Base-by-base conservation (phyloP, 805 yeast species). In the Myxozyma vanderwaltii region DNA sequence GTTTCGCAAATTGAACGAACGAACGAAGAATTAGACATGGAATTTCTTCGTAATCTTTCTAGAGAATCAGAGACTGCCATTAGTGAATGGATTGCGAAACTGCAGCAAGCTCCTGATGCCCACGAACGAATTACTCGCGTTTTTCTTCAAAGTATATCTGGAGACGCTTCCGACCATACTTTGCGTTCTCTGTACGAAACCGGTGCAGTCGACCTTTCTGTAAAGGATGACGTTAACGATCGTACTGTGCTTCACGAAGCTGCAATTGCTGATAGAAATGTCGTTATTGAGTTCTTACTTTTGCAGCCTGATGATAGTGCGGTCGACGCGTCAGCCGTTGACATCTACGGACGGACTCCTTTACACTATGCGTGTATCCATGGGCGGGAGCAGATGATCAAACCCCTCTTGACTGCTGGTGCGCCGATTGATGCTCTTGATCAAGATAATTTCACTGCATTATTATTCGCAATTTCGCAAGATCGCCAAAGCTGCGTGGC, bases 341-440 rank as follows among this genome's bases (percentile, higher is more conserved):
- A 77, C 55, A 71, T 72, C 8, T 74, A 74, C 65, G 96, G 95
- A 2, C 80, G 92, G 63, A 84, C 86, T 1, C 91, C 97, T 23
- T 75, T 94, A 17, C 98, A 92, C 72, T 90, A 91, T 70, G 95
- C 96, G 4, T 81, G 95, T 2, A 68, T 72, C 15, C 81, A 81
- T 66, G 78, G 81, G 64, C 78, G 80, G 62, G 68, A 81, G 51
- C 71, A 76, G 15, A 68, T 82, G 35, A 67, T 84, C 33, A 73
- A 72, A 29, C 70, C 75, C 8, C 70, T 84, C 8, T 71, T 82
- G 26, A 75, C 77, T 17, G 65, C 71, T 2, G 75, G 74, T 8
- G 75, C 75, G 2, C 70, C 71, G 29, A 58, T 75, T 13, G 68
- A 77, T 49, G 69, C 67, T 13, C 68, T 70, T 13, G 80, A 77